Base-by-base conservation (phyloP, 148 eudicot species). In the Limonium bicolor region DNA sequence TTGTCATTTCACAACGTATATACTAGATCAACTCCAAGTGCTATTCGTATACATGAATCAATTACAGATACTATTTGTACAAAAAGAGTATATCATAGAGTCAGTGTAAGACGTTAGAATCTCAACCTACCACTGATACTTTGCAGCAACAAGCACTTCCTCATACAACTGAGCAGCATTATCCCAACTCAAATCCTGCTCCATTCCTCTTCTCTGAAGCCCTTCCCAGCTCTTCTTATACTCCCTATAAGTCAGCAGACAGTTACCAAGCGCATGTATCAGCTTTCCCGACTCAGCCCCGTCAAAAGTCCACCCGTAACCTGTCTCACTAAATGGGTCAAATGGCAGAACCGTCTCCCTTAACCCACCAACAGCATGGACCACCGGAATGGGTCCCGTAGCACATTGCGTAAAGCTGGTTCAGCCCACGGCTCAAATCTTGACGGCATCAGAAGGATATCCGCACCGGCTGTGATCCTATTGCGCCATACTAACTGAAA, bases 71-170 rank as follows among this genome's bases (percentile, higher is more conserved):
- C n/a, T n/a, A n/a, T n/a, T n/a, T n/a, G n/a, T n/a, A n/a, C n/a
- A n/a, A n/a, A n/a, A n/a, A n/a, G n/a, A n/a, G n/a, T n/a, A n/a
- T n/a, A n/a, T n/a, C n/a, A n/a, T n/a, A n/a, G n/a, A n/a, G n/a
- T n/a, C n/a, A n/a, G n/a, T n/a, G n/a, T n/a, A n/a, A n/a, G n/a
- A n/a, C n/a, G n/a, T n/a, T n/a, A n/a, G n/a, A n/a, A n/a, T n/a
- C n/a, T n/a, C n/a, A n/a, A n/a, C n/a, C n/a, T n/a, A 86, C 95
- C 96, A 80, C 10, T 86, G 96, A 50, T 80, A 80, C 70, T 80
- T 86, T 4, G 96, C 96, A 21, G 96, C 96, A 43, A 86, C 69
- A 34, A 86, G 75, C 10, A 81, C 86, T 58, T 86, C 81, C 63
- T 86, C 95, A 7, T 86, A 86, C 16, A 58, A 58, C 21, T 67